phyloP scores from a whole-genome alignment of 176 grass and related monocot species.

The Bromus sterilis region DNA sequence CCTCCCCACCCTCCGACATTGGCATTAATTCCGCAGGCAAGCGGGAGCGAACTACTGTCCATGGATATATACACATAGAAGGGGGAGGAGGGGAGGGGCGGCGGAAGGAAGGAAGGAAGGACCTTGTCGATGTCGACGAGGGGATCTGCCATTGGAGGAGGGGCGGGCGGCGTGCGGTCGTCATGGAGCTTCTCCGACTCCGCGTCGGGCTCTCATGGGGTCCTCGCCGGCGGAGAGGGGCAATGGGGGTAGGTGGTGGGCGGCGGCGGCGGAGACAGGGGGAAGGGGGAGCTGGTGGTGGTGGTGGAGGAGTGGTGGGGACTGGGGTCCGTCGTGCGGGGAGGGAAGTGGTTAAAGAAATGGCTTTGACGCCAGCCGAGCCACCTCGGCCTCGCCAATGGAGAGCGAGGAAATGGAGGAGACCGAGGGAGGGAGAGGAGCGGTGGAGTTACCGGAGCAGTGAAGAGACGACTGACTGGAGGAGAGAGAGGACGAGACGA shows the following conservation, averaged over 20 bases:
- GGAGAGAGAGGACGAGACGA: not conserved
- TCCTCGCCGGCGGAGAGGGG: not conserved
- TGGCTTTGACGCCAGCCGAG: not conserved
- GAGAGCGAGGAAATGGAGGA: too few species aligned
- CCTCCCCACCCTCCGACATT: not conserved
- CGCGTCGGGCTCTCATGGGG: conserved; percentile 43
- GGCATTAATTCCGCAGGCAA: not conserved
- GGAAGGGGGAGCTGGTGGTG: not conserved
- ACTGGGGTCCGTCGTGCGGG: not conserved
- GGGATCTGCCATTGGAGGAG: conserved; percentile 96
- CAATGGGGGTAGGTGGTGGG: not conserved
- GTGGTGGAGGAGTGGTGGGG: not conserved
- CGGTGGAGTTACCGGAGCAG: conserved; percentile 4
- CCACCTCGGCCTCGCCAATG: not conserved
- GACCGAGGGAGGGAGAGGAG: too few species aligned
- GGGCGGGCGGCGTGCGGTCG: conserved; percentile 36
- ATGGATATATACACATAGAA: too few species aligned
- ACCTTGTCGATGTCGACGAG: conserved; percentile 82
- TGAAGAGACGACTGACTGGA: conserved; percentile 5
- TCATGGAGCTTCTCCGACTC: conserved; percentile 42
- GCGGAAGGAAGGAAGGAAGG: not conserved
- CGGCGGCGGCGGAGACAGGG: not conserved
- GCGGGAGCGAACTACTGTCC: not conserved
- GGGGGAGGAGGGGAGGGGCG: not conserved
- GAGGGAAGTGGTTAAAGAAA: not conserved